A percentile compares a stretch with the other conserved stretches of the same genome.
phyloP scores from a whole-genome alignment of 306 rosid species.

The Lathyrus aphaca region DNA sequence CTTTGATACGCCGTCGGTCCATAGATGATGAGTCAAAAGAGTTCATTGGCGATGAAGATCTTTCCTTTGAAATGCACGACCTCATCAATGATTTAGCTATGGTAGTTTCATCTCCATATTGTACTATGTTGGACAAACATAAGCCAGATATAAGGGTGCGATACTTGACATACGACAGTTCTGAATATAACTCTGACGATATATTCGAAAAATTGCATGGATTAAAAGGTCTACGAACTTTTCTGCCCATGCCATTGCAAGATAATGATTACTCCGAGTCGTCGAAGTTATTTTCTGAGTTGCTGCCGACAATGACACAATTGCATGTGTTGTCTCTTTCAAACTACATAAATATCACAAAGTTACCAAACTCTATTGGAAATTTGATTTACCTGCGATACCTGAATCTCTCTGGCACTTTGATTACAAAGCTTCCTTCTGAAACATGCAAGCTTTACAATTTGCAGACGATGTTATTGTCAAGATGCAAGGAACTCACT shows the following conservation, averaged over 20 bases:
- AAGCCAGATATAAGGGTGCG: background rate
- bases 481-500: background rate
- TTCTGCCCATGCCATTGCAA: background rate
- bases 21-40: background rate
- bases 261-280: no score
- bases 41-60: background rate
- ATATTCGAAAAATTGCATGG: background rate
- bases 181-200: background rate
- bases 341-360: background rate
- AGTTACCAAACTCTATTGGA: slow-evolving; percentile 22
- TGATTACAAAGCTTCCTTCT: background rate
- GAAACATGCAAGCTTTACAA: slow-evolving; percentile 12
- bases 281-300: background rate
- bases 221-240: background rate
- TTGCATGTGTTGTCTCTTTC: slow-evolving; percentile 33
- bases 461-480: slow-evolving; percentile 36
- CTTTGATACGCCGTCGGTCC: background rate
- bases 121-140: background rate
- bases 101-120: slow-evolving; percentile 8
- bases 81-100: slow-evolving; percentile 43
- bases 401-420: slow-evolving; percentile 8
- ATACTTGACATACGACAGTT: slow-evolving; percentile 27
- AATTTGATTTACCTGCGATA: slow-evolving; percentile 35
- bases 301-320: background rate
- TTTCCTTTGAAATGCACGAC: slow-evolving; percentile 31